Conservation (phyloP, 2,329 filamentous ascomycete genomes). For the Polychaeton citri region DNA sequence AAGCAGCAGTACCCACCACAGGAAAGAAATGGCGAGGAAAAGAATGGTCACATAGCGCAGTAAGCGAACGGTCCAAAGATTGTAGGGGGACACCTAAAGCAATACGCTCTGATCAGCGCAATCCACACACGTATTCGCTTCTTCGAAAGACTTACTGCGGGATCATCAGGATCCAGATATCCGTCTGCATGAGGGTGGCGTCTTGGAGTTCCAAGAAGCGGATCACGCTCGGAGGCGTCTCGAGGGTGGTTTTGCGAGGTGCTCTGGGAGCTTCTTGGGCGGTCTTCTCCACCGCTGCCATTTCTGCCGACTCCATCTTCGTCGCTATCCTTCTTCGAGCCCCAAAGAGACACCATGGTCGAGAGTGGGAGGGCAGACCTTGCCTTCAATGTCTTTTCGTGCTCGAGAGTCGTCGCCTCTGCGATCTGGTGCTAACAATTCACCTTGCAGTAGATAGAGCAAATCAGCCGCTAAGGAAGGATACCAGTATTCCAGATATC, state of each 20-base stretch:
- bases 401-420: no score
- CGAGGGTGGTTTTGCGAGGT: slow-evolving; percentile 18
- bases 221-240: slow-evolving; percentile 47
- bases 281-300: slow-evolving; percentile 6
- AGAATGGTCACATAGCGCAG: slow-evolving; percentile 65
- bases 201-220: slow-evolving; percentile 46
- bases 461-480: no score
- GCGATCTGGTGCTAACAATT: no score
- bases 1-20: slow-evolving; percentile 91
- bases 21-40: slow-evolving; percentile 60
- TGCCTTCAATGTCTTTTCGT: no score
- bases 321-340: slow-evolving; percentile 30
- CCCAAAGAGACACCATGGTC: slow-evolving; percentile 43
- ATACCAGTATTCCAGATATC: no score
- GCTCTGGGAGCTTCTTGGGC: slow-evolving; percentile 4
- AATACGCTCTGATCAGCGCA: slow-evolving; percentile 70
- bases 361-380: no score
- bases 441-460: no score
- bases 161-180: slow-evolving; percentile 67
- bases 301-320: slow-evolving; percentile 19
- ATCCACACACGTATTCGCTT: slow-evolving; percentile 54
- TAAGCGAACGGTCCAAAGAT: slow-evolving; percentile 78
- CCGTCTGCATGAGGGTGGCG: slow-evolving; percentile 47
- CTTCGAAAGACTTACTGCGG: slow-evolving; percentile 54
- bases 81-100: slow-evolving; percentile 65